Evolutionary conservation across 441 rosid genomes (phyloP), one percentile per base, ranked within the genome.

Genomic region (Syzygium syzygioides): DNA sequence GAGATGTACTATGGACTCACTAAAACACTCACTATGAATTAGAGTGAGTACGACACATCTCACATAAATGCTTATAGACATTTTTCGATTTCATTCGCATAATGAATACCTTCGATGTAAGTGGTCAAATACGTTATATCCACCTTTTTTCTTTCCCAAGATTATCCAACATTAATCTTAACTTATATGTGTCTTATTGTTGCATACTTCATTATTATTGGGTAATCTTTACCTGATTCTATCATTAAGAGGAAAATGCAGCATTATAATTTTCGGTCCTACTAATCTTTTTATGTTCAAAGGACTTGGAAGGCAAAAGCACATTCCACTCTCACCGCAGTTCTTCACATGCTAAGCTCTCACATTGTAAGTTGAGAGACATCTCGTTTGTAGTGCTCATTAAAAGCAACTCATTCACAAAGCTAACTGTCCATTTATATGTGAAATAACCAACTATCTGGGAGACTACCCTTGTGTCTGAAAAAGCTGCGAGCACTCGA

Each of bases 391-490:
- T 28, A 60, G 66, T 28, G 66, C n/a, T 28, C 66, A 28, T 60
- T 28, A 60, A 60, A 60, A 60, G 32, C 66, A 28, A 17, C 66
- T 60, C 66, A 28, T 60, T 60, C 66, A 28, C 32, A 60, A 13
- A 60, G 32, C 66, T 60, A 28, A 60, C 14, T 60, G 66, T 60
- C 32, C 66, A 79, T 95, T 34, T 94, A 94, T n/a, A 90, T 93
- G 11, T 87, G 93, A 79, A 94, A 89, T 91, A 95, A 93, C 90
- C 90, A 30, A 25, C 86, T 96, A 86, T 91, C 94, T 4, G 94
- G 95, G 60, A 88, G 92, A 37, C 88, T 94, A 28, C 96, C 96
- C 5, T 60, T 93, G 18, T 93, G 93, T 45, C 94, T 95, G 96
- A 90, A 89, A 59, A 90, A 88, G 86, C 89, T 89, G 1, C 87